Base-by-base conservation (phyloP, 2,329 filamentous ascomycete species). In the Penicillium digitatum region DNA sequence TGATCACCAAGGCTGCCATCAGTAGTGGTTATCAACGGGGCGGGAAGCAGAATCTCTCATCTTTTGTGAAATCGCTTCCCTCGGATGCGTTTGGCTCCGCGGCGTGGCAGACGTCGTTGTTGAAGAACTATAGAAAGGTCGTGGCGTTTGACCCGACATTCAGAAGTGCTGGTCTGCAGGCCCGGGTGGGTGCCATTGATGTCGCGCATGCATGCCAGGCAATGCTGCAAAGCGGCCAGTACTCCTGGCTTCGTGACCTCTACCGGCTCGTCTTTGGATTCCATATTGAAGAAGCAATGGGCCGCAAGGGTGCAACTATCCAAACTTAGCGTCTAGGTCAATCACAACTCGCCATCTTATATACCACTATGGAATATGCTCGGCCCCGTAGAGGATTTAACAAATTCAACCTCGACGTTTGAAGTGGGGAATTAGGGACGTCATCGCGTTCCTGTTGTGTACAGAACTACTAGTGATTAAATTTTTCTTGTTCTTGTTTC, bases 241-340 rank as follows among this genome's bases (percentile, higher is more conserved):
- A 94, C 72, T 78, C 78, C 9, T 96, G 93, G 80, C 76, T 96
- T 59, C 81, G 85, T 47, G 91, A 96, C 65, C 78, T 96, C 14
- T 96, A 89, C 75, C 82, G 84, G 50, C 80, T 93, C 38, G 90
- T 96, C 3, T 95, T 95, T 71, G 88, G 90, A 3, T 93, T 93
- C 67, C 83, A 87, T 45, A 75, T 90, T 16, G 90, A 96, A 52
- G 91, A 96, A 65, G 87, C 84, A 1, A 84, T 87, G 44, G 76
- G 79, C 51, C 79, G 87, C 60, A 87, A 88, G 66, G 83, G 81
- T 54, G 78, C 86, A 12, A 63, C 61, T n/a, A 69, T 74, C 57
- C 71, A 74, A 58, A 67, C 67, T 29, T 74, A 63, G 54, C 22
- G 9, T n/a, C 14, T 18, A 7, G n/a, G 16, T 1, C 16, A 11